These are phyloP conservation scores for Metschnikowia santaceciliae DNA, from an alignment of 805 yeast species.

Conservation along the genomic window DNA sequence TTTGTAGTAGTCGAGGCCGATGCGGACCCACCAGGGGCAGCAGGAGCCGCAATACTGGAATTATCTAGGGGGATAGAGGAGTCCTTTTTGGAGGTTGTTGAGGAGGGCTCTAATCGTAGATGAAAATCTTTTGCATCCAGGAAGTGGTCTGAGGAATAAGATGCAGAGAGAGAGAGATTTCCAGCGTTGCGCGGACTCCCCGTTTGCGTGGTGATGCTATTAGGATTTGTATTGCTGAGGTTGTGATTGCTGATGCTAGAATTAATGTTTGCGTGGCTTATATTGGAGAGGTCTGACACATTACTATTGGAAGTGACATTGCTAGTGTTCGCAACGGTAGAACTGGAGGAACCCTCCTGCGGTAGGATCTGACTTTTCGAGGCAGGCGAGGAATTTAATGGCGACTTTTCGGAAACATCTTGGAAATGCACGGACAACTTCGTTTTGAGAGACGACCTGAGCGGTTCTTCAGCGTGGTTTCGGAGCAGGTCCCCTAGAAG, in stretches of 20 bases:
- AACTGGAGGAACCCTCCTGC: not conserved
- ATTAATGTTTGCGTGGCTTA: conserved; percentile 4
- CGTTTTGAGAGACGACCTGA: conserved; percentile 20
- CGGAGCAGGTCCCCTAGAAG: conserved; percentile 33
- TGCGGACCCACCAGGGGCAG: conserved; percentile 2
- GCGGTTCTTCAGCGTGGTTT: conserved; percentile 12
- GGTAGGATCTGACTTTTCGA: conserved; percentile 1
- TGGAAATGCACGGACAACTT: conserved; percentile 34
- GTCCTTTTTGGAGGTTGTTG: not conserved
- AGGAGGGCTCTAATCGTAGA: not conserved
- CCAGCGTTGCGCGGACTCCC: conserved; percentile 1
- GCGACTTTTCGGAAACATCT: not conserved
- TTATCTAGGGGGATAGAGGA: not conserved
- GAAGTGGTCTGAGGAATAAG: not conserved
- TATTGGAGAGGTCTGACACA: not conserved
- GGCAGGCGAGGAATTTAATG: conserved; percentile 1
- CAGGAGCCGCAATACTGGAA: not conserved
- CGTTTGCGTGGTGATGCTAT: not conserved
- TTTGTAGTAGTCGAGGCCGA: not conserved
- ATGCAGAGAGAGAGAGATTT: not conserved
- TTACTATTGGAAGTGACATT: not conserved
- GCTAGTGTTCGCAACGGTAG: conserved; percentile 1
- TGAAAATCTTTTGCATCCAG: not conserved
- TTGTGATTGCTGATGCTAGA: conserved; percentile 4
- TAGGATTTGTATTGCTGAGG: not conserved